Evolutionary conservation across 1,284 basidiomycete genomes (phyloP).

Genomic region (Pseudozyma pruni): DNA sequence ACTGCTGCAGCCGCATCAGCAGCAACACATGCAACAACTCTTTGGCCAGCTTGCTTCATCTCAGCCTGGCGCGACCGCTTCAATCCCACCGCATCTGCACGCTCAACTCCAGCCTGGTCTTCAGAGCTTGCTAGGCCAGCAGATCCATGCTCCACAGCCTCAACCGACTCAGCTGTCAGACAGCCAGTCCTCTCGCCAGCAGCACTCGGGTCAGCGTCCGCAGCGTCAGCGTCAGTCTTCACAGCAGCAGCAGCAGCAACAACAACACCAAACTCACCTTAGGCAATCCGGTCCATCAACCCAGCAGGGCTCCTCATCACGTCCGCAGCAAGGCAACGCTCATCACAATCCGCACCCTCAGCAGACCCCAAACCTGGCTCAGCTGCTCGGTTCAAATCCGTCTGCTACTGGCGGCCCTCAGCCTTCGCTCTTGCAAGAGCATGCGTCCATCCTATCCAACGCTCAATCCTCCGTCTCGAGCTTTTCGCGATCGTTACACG

Average conservation of each 20-base stretch:
- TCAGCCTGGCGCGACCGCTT: conserved; percentile 15
- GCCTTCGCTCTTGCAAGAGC: conserved; percentile 29
- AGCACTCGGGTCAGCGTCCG: conserved; percentile 12
- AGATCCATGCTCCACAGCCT: conserved; percentile 8
- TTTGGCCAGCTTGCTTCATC: conserved; percentile 34
- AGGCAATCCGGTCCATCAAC: conserved; percentile 5
- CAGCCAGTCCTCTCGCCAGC: background rate
- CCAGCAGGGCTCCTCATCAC: conserved; percentile 15
- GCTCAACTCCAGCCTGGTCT: conserved; percentile 21
- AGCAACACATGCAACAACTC: conserved; percentile 23
- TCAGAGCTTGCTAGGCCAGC: conserved; percentile 13
- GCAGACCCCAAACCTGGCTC: conserved; percentile 22
- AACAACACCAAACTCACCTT: conserved; percentile 7
- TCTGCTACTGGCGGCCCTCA: conserved; percentile 4
- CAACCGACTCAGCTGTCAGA: conserved; percentile 5
- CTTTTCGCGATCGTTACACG: conserved; percentile 28
- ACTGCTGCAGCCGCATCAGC: conserved; percentile 32
- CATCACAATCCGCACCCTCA: conserved; percentile 17
- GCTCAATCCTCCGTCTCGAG: conserved; percentile 28
- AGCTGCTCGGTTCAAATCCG: conserved; percentile 20
- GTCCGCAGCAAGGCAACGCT: conserved; percentile 1
- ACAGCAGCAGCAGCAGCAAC: conserved; percentile 16
- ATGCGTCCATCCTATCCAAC: conserved; percentile 31
- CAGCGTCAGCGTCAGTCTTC: conserved; percentile 23
- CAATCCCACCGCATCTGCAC: conserved; percentile 31